phyloP scores from a whole-genome alignment of 1,284 basidiomycete genomes.

The Coniophora puteana region DNA sequence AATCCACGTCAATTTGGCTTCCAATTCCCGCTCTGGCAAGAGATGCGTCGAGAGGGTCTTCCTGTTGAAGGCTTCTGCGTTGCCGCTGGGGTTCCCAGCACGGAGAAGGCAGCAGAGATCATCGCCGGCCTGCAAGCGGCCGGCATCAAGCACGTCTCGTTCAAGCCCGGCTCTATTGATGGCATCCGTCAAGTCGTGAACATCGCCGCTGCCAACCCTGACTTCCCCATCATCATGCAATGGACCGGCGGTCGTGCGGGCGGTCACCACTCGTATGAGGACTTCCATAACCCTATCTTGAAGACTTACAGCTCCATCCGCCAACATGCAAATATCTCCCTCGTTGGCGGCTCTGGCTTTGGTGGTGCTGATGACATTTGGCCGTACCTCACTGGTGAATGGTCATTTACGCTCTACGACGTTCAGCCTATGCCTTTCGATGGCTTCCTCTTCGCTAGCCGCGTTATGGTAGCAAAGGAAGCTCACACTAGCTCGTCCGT shows the following conservation, averaged over 20 bases:
- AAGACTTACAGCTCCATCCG: slow-evolving; percentile 90
- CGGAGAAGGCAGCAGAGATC: slow-evolving; percentile 93
- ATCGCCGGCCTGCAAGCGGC: slow-evolving; percentile 73
- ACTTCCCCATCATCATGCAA: slow-evolving; percentile 97
- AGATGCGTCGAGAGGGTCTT: slow-evolving; percentile 93
- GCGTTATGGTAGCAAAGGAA: slow-evolving; percentile 98
- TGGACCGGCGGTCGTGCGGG: slow-evolving; percentile 99
- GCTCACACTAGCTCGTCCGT: slow-evolving; percentile 92
- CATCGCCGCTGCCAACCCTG: slow-evolving; percentile 92
- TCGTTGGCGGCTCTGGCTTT: slow-evolving; percentile 97
- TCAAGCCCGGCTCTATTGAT: slow-evolving; percentile 97
- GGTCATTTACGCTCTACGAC: slow-evolving; percentile 81
- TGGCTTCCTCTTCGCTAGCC: slow-evolving; percentile 92
- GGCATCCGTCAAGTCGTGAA: slow-evolving; percentile 96
- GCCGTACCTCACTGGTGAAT: slow-evolving; percentile 97
- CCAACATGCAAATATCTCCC: slow-evolving; percentile 82
- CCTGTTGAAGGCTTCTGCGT: slow-evolving; percentile 98
- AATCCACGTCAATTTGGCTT: slow-evolving; percentile 97
- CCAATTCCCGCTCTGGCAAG: slow-evolving; percentile 97
- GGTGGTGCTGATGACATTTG: slow-evolving; percentile 94
- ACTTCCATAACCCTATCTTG: slow-evolving; percentile 96
- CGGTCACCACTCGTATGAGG: slow-evolving; percentile 97
- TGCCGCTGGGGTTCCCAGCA: slow-evolving; percentile 91
- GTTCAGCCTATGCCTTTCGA: slow-evolving; percentile 99
- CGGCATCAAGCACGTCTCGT: slow-evolving; percentile 93